These are phyloP conservation scores for Henningerozyma blattae DNA, from an alignment of 805 yeast genomes.

Conservation along the genomic window DNA sequence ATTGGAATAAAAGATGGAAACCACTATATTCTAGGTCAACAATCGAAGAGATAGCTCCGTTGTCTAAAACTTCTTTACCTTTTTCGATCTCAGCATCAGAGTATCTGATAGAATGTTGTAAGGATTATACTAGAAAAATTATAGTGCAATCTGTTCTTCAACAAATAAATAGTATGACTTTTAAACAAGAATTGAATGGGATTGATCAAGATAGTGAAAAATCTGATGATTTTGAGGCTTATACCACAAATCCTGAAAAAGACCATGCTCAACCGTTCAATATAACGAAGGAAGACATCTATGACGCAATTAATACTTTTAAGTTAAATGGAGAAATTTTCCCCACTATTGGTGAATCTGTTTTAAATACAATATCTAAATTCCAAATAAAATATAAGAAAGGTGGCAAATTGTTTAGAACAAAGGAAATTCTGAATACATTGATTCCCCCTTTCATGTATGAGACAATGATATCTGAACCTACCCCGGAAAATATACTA, in stretches of 20 bases:
- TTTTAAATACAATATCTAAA: conserved; percentile 11
- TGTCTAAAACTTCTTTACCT: conserved; percentile 7
- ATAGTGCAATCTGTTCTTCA: conserved; percentile 12
- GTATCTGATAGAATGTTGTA: conserved; percentile 7
- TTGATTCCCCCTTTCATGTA: conserved; percentile 3
- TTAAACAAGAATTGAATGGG: conserved; percentile 1
- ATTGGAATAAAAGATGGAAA: conserved; percentile 21
- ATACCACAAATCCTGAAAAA: conserved; percentile 1
- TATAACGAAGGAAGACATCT: conserved; percentile 10
- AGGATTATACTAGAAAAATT: conserved; percentile 9
- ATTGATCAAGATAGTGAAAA: conserved; percentile 1
- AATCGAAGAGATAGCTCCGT: conserved; percentile 8
- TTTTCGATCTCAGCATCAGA: conserved; percentile 8
- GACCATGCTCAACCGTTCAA: conserved; percentile 10
- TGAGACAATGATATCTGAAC: background rate
- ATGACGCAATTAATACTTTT: conserved; percentile 5
- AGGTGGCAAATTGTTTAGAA: conserved; percentile 17
- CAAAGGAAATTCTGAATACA: conserved; percentile 4
- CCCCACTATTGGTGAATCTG: conserved; percentile 3
- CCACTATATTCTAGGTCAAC: conserved; percentile 14
- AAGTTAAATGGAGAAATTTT: background rate
- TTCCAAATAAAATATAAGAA: conserved; percentile 12
- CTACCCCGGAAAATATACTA: background rate
- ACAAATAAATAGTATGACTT: conserved; percentile 7
- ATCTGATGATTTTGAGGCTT: background rate